Evolutionary conservation across 306 rosid species (phyloP), one percentile per base, ranked within the genome.

Genomic region (Cicer yamashitae): DNA sequence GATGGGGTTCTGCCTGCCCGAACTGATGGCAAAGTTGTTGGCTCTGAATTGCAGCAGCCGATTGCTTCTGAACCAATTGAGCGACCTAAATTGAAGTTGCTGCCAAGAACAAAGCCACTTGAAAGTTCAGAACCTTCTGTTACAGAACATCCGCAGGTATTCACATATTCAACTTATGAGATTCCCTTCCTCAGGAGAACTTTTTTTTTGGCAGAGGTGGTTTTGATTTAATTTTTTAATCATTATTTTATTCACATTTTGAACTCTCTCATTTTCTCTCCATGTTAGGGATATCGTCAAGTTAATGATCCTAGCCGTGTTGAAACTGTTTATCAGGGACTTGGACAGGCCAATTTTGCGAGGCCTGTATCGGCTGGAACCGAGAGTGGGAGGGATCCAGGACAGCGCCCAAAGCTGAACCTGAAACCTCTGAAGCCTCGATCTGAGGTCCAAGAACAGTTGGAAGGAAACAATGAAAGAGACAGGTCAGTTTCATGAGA

Each of bases 341-440:
- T 85, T 70, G 86, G 76, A 70, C 89, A 82, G 84, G 78, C 73
- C 52, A 84, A 71, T 79, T 68, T 77, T 84, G 67, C 73, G 78
- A 90, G 88, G 82, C 87, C 92, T 75, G 80, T 73, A 68, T 56
- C 85, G n/a, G 78, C 81, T 65, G 84, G 82, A 74, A 56, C 81
- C 8, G 99, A 91, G 73, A 82, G 73, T 76, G 97, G 62, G 73
- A 92, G 87, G 83, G 92, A 81, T 73, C 80, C 50, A 10, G 84
- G 84, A 71, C 97, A 87, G 74, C 99, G 92, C 46, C 96, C 97
- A 12, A 92, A 90, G 84, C 89, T 94, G 89, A 92, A 90, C 85
- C 79, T 94, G 77, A 92, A 86, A 86, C 96, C 97, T 76, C 79
- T 94, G 78, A 92, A 86, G 86, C 96, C 97, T 70, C 91, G 93